Conservation (phyloP, 176 grass and related monocot species). For the Stipa capillata region DNA sequence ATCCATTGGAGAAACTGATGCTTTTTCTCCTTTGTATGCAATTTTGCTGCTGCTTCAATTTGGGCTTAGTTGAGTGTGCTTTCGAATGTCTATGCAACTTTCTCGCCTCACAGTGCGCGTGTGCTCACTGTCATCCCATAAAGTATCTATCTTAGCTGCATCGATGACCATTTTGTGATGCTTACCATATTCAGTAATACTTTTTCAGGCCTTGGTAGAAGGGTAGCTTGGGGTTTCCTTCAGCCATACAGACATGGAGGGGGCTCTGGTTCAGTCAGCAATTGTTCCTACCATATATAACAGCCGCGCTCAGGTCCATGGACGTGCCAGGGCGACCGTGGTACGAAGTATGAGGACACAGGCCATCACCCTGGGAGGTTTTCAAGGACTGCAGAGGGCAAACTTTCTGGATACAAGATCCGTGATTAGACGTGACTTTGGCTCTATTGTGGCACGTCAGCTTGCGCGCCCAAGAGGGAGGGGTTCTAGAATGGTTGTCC, state of each 20-base stretch:
- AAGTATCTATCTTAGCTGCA: not conserved
- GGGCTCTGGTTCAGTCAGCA: constrained; percentile 69
- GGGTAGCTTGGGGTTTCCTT: not conserved
- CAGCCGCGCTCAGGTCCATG: constrained; percentile 25
- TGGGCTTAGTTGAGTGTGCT: not conserved
- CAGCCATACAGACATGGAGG: constrained; percentile 41
- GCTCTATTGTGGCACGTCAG: constrained; percentile 45
- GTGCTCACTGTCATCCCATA: not conserved
- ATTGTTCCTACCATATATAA: constrained; percentile 46
- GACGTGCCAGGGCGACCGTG: constrained; percentile 20
- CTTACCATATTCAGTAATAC: not conserved
- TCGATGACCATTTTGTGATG: not conserved
- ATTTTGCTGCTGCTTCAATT: not conserved
- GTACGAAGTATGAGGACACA: constrained; percentile 32
- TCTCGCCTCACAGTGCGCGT: too few relatives aligned
- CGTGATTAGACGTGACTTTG: constrained; percentile 30
- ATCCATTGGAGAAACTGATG: not conserved
- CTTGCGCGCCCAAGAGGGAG: constrained; percentile 35
- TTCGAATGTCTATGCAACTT: not conserved
- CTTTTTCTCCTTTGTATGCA: not conserved
- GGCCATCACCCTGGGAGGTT: constrained; percentile 37
- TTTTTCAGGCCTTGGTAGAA: constrained; percentile 11
- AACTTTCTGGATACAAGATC: constrained; percentile 42
- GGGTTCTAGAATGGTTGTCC: constrained; percentile 42
- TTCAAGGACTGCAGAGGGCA: constrained; percentile 51